Conservation (phyloP, 768 basidiomycete species). For the Melanogaster broomeanus region DNA sequence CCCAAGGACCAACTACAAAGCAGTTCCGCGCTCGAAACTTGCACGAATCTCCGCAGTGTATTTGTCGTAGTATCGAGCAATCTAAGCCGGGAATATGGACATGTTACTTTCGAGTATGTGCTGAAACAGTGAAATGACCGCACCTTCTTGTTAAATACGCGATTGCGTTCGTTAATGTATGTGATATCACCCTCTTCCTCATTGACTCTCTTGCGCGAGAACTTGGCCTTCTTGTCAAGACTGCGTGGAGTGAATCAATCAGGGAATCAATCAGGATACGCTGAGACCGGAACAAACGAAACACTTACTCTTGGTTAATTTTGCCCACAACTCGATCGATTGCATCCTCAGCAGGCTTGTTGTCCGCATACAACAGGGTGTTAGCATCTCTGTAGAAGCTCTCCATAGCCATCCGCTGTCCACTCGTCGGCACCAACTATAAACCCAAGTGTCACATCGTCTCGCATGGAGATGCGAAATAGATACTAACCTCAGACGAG, state of each 20-base stretch:
- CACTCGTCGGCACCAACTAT: constrained; percentile 53
- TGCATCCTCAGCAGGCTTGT: constrained; percentile 91
- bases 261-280: background rate
- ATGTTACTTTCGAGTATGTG: background rate
- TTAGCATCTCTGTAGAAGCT: constrained; percentile 93
- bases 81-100: constrained; percentile 43
- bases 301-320: constrained; percentile 78
- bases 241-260: constrained; percentile 40
- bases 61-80: constrained; percentile 94
- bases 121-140: constrained; percentile 5
- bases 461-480: constrained; percentile 15
- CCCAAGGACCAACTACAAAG: constrained; percentile 51
- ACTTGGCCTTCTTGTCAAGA: constrained; percentile 87
- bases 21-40: constrained; percentile 97
- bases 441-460: constrained; percentile 10
- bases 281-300: background rate
- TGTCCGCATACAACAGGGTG: constrained; percentile 90
- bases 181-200: constrained; percentile 96
- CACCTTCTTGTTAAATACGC: constrained; percentile 98
- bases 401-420: constrained; percentile 72
- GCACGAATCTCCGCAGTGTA: constrained; percentile 96
- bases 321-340: constrained; percentile 91
- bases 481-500: constrained; percentile 34
- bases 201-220: constrained; percentile 86
- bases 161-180: constrained; percentile 98